These are phyloP conservation scores for Apiotrichum mycotoxinovorans DNA, from an alignment of 1,284 basidiomycete genomes.

Conservation along the genomic window DNA sequence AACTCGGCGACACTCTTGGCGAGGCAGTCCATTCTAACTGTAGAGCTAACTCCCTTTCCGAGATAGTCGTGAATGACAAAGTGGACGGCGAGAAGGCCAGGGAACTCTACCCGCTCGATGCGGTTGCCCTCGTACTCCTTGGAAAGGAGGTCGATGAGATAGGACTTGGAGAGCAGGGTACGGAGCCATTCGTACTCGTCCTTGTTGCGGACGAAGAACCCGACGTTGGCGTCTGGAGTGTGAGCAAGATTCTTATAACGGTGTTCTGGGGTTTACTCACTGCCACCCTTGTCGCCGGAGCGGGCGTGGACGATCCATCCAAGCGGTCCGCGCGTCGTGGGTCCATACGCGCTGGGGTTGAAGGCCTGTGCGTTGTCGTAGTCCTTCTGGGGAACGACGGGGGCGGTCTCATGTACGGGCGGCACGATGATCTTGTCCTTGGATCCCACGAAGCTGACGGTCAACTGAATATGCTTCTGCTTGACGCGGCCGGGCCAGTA, in stretches of 20 bases:
- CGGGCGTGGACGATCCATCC: constrained; percentile 30
- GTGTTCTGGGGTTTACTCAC: background rate
- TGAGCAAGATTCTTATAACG: no score
- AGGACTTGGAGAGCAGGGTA: constrained; percentile 17
- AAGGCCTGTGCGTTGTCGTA: constrained; percentile 10
- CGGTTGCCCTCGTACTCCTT: constrained; percentile 23
- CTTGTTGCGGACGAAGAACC: constrained; percentile 25
- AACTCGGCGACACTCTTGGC: constrained; percentile 22
- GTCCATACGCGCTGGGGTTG: constrained; percentile 9
- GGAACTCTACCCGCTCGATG: constrained; percentile 32
- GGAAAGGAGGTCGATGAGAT: constrained; percentile 20
- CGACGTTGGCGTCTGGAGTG: constrained; percentile 24
- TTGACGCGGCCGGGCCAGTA: constrained; percentile 20
- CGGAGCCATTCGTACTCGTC: constrained; percentile 28
- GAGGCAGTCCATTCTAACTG: constrained; percentile 14
- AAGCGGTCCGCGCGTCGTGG: constrained; percentile 21
- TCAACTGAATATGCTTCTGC: constrained; percentile 10
- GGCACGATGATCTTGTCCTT: constrained; percentile 1
- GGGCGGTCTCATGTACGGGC: background rate
- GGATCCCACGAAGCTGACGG: constrained; percentile 12
- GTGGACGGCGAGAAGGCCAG: constrained; percentile 32
- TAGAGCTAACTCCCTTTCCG: constrained; percentile 21
- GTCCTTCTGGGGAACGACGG: constrained; percentile 6
- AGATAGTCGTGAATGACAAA: constrained; percentile 42
- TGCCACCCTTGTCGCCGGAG: constrained; percentile 33